phyloP scores from a whole-genome alignment of 208 protist species.

The Acanthamoeba royreba region DNA sequence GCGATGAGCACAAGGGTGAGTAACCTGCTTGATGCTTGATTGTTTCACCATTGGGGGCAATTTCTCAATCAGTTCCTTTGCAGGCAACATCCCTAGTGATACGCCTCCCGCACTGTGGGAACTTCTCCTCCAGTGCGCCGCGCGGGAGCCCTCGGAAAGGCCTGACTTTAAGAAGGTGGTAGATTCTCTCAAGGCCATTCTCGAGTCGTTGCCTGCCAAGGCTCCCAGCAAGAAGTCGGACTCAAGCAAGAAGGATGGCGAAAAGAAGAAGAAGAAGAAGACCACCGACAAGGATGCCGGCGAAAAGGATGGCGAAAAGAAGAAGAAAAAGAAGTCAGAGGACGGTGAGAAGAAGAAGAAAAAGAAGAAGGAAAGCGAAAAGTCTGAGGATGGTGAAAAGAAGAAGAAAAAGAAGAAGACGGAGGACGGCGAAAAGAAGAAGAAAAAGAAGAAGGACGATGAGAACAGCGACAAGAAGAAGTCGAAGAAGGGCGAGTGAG shows the following conservation, averaged over 20 bases:
- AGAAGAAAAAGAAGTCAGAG: not conserved
- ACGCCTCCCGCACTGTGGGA: constrained; percentile 6
- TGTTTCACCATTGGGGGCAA: not conserved
- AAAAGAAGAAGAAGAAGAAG: constrained; percentile 27
- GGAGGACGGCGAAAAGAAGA: not conserved
- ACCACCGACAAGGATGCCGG: not conserved
- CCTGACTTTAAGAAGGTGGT: constrained; percentile 30
- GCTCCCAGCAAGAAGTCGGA: not conserved
- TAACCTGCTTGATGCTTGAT: not conserved
- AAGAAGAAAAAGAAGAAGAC: constrained; percentile 18
- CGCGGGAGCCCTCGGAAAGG: not conserved
- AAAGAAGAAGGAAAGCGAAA: not conserved
- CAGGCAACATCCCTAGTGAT: not conserved
- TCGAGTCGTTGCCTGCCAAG: not conserved
- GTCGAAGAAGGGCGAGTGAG: not conserved
- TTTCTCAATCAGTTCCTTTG: not conserved
- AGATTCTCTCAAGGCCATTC: not conserved
- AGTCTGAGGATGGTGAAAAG: not conserved
- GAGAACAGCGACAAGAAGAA: not conserved
- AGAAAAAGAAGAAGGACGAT: not conserved
- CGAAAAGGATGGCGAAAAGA: not conserved
- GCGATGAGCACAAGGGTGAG: not conserved
- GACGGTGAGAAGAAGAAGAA: not conserved
- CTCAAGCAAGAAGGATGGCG: not conserved
- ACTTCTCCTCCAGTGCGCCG: constrained; percentile 1